These are phyloP conservation scores for Friedmanniomyces simplex DNA, from an alignment of 495 filamentous ascomycete species.

Conservation along the genomic window DNA sequence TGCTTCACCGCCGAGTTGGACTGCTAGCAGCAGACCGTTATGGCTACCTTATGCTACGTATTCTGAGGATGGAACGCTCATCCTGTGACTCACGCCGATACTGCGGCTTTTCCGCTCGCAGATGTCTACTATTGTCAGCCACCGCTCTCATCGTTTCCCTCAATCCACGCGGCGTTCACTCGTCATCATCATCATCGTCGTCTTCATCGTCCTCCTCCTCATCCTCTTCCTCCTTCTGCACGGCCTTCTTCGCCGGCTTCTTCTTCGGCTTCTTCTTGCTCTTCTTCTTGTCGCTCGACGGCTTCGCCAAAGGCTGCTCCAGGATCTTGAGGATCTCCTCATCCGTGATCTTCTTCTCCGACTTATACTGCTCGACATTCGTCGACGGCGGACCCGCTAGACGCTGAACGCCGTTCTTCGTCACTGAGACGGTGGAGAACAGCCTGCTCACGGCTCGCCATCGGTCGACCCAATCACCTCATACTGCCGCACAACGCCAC, in stretches of 20 bases:
- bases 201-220: constrained; percentile 47
- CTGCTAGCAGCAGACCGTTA: not conserved
- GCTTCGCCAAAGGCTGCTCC: constrained; percentile 68
- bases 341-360: constrained; percentile 95
- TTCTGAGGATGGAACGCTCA: not conserved
- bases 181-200: not conserved
- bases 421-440: constrained; percentile 87
- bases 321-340: constrained; percentile 90
- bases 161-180: not conserved
- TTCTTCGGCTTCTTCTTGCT: constrained; percentile 91
- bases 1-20: no score
- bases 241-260: constrained; percentile 46
- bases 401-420: constrained; percentile 89
- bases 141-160: not conserved
- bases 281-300: constrained; percentile 61
- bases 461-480: constrained; percentile 93
- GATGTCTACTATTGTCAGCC: not conserved
- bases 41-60: not conserved
- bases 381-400: constrained; percentile 61
- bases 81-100: not conserved
- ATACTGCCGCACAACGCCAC: constrained; percentile 84
- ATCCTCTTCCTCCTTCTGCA: constrained; percentile 36
- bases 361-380: constrained; percentile 70
- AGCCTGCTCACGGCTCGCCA: constrained; percentile 70
- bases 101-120: not conserved